Percentiles rank a stretch among this genome's conserved stretches.
phyloP scores from a whole-genome alignment of 768 basidiomycete genomes.

The Boletus rubescentipes region DNA sequence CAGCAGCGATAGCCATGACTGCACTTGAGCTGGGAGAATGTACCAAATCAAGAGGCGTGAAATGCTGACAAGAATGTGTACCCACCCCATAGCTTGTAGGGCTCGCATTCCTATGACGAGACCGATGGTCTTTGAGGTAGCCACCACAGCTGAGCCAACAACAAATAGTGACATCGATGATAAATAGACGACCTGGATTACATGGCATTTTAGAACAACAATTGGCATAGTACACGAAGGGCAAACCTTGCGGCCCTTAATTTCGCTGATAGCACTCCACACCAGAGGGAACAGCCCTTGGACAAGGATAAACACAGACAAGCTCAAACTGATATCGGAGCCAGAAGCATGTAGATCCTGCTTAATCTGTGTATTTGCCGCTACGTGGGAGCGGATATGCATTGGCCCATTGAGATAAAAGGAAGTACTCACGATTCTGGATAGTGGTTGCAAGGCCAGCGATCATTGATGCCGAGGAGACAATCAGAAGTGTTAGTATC shows the following conservation, averaged over 20 bases:
- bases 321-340: conserved; percentile 61
- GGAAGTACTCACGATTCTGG: conserved; percentile 26
- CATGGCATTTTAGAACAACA: neutral
- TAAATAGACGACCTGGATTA: conserved; percentile 52
- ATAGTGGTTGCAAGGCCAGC: conserved; percentile 23
- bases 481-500: conserved; percentile 25
- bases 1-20: conserved; percentile 71
- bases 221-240: neutral
- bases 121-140: conserved; percentile 53
- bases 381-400: conserved; percentile 33
- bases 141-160: conserved; percentile 58
- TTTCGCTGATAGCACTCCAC: conserved; percentile 73
- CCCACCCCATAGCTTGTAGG: conserved; percentile 62
- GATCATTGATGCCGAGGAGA: conserved; percentile 32
- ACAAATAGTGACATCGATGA: conserved; percentile 52
- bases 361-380: conserved; percentile 67
- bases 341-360: conserved; percentile 57
- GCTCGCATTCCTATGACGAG: conserved; percentile 66
- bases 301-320: conserved; percentile 68
- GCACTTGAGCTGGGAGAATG: conserved; percentile 51
- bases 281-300: conserved; percentile 68
- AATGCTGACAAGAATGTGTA: neutral
- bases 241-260: conserved; percentile 68
- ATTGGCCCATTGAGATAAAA: neutral
- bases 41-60: neutral